A percentile compares a stretch with the other conserved stretches of the same genome.
phyloP scores from a whole-genome alignment of 148 eudicot genomes.

The Rhododendron griersonianum region DNA sequence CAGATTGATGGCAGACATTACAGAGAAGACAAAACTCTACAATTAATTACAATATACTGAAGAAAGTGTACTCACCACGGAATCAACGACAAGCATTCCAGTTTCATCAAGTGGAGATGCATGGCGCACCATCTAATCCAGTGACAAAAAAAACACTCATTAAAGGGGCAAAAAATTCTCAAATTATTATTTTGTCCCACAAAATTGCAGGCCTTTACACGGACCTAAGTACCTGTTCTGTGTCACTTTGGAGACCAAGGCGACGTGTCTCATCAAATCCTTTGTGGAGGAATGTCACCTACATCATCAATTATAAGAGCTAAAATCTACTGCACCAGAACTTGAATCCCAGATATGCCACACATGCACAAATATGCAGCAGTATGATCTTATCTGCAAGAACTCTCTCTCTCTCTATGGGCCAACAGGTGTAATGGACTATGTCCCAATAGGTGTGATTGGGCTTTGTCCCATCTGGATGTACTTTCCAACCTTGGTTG shows the following conservation, averaged over 20 bases:
- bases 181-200: not conserved
- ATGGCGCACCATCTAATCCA: conserved; percentile 74
- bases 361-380: not conserved
- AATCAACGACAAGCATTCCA: conserved; percentile 98
- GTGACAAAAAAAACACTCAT: conserved; percentile 12
- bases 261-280: conserved; percentile 98
- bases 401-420: not conserved
- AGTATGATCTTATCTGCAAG: not conserved
- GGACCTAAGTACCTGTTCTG: conserved; percentile 61
- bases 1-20: not conserved
- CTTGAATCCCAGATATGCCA: not conserved
- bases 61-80: conserved; percentile 58
- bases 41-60: not conserved
- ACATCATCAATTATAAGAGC: conserved; percentile 15
- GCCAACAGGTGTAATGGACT: no score
- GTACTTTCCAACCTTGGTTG: no score
- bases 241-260: conserved; percentile 80
- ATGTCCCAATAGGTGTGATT: no score
- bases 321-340: conserved; percentile 3
- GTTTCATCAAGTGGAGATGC: conserved; percentile 86
- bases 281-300: conserved; percentile 91
- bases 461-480: no score
- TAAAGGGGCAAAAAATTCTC: not conserved
- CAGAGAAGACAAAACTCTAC: conserved; percentile 3
- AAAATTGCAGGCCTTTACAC: not conserved